Conservation (phyloP, 768 basidiomycete genomes). For the Dioszegia hungarica region DNA sequence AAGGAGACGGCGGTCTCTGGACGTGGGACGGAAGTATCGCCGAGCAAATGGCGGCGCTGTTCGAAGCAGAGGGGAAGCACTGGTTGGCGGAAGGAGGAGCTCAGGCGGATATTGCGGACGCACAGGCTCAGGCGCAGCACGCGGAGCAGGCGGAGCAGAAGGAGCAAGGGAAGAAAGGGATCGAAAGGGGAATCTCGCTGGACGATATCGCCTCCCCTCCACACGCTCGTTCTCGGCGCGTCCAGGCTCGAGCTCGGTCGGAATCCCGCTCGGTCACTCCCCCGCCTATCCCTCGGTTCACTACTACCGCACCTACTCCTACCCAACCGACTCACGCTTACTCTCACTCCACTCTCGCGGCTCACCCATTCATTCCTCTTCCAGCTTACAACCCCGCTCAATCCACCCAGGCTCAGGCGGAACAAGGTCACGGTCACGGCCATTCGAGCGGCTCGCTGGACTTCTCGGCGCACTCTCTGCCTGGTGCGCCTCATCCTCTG, state of each 20-base stretch:
- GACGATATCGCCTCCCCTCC: too few species aligned
- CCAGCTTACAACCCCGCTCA: background rate
- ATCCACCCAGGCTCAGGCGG: too few species aligned
- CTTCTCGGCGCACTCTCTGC: background rate
- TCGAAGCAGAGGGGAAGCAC: background rate
- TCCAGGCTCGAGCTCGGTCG: background rate
- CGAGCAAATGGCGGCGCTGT: constrained; percentile 4
- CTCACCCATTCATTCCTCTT: background rate
- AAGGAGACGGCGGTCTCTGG: too few species aligned
- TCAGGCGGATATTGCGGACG: background rate
- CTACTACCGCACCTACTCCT: background rate
- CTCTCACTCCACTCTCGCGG: background rate
- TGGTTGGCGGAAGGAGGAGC: background rate
- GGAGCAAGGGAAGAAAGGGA: background rate
- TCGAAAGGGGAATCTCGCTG: background rate
- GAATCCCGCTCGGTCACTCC: constrained; percentile 1
- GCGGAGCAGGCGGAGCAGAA: background rate
- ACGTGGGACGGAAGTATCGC: background rate
- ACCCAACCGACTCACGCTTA: too few species aligned
- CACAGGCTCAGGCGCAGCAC: background rate
- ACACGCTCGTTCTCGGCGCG: background rate
- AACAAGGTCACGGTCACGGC: too few species aligned
- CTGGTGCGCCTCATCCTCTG: too few species aligned
- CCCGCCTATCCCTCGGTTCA: background rate
- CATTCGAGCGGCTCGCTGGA: too few species aligned